Conservation (phyloP, 257 asterid species). For the Capsicum rhomboideum region DNA sequence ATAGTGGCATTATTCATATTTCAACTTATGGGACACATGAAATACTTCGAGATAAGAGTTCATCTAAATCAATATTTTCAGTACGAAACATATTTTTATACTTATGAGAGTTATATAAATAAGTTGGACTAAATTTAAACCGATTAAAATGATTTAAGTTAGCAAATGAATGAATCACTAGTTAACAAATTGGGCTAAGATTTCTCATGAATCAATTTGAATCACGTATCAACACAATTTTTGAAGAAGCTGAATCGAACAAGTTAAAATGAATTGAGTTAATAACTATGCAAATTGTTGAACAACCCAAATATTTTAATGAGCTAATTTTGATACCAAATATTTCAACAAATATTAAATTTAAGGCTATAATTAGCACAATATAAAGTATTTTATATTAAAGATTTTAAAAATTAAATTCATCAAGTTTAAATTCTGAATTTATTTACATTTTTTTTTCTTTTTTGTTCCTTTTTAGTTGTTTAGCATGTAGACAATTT, state of each 20-base stretch:
- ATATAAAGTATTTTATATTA: not conserved
- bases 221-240: no score
- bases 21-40: not conserved
- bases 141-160: not conserved
- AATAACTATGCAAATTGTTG: no score
- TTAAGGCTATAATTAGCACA: not conserved
- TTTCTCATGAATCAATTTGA: not conserved
- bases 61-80: not conserved
- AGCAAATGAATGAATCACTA: not conserved
- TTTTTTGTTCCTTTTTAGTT: not conserved
- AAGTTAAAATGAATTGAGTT: rapidly evolving
- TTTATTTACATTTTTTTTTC: not conserved
- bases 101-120: not conserved
- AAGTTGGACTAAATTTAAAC: not conserved
- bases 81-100: not conserved
- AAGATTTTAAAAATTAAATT: not conserved
- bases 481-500: not conserved
- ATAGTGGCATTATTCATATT: not conserved
- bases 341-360: not conserved
- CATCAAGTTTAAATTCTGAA: not conserved
- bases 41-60: not conserved
- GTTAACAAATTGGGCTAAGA: not conserved
- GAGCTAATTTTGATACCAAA: not conserved
- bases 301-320: no score
- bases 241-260: no score